These are phyloP conservation scores for Andrographis paniculata DNA, from an alignment of 305 asterid genomes.

Conservation along the genomic window DNA sequence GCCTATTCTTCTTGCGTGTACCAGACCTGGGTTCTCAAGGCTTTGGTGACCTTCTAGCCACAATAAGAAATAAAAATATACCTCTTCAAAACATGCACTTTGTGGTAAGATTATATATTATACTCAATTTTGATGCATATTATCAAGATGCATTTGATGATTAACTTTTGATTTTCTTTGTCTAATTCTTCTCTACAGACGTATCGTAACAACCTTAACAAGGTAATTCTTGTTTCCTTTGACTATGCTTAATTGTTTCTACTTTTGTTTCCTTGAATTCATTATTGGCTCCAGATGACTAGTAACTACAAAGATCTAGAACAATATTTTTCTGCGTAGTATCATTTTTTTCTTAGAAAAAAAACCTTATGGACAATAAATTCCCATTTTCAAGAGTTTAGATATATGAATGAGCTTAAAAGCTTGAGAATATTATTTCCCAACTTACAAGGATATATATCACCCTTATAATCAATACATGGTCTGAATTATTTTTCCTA, in stretches of 20 bases:
- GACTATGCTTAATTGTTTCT: constrained; percentile 16
- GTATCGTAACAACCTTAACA: constrained; percentile 91
- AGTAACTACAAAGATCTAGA: no score
- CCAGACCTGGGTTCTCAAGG: constrained; percentile 93
- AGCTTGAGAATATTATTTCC: no score
- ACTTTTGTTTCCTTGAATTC: constrained; percentile 5
- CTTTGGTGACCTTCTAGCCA: constrained; percentile 84
- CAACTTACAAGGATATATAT: no score
- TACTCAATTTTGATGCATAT: constrained; percentile 15
- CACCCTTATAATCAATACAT: no score
- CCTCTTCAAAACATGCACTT: constrained; percentile 96
- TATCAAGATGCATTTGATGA: constrained; percentile 16
- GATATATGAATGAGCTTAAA: no score
- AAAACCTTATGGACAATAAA: no score
- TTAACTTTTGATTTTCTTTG: constrained; percentile 20
- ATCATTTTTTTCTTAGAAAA: no score
- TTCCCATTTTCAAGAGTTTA: no score
- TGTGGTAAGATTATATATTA: constrained; percentile 61
- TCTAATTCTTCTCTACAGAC: constrained; percentile 53
- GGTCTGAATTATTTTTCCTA: no score
- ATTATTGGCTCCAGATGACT: not conserved
- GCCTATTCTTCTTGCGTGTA: constrained; percentile 22
- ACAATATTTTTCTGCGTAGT: no score
- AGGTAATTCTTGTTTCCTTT: constrained; percentile 44
- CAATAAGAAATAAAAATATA: constrained; percentile 71